Conservation (phyloP, 768 basidiomycete genomes). For the Imleria badia region DNA sequence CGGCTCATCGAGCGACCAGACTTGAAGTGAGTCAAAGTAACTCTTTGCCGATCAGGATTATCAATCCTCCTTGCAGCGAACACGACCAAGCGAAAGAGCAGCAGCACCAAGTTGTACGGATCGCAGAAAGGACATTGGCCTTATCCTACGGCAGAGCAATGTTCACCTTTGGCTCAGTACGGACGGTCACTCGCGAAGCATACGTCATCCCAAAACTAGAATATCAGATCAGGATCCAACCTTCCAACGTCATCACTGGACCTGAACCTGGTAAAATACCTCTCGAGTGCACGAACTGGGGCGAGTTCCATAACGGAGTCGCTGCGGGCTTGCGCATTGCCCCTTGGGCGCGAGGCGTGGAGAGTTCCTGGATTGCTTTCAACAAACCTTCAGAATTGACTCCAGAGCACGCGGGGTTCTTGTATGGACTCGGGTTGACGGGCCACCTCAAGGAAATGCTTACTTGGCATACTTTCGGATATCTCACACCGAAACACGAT, state of each 20-base stretch:
- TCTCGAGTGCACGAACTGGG: conserved; percentile 78
- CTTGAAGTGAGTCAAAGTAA: conserved; percentile 50
- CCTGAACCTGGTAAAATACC: conserved; percentile 75
- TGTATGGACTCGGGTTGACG: conserved; percentile 87
- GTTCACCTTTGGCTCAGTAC: conserved; percentile 86
- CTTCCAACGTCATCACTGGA: conserved; percentile 60
- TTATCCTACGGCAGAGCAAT: conserved; percentile 88
- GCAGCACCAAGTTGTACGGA: conserved; percentile 73
- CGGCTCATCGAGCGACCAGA: conserved; percentile 66
- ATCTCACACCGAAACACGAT: conserved; percentile 95
- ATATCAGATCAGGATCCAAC: conserved; percentile 70
- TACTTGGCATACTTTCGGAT: conserved; percentile 94
- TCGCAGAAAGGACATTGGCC: conserved; percentile 87
- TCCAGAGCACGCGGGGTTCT: conserved; percentile 94
- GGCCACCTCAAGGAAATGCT: conserved; percentile 89
- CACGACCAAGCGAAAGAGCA: conserved; percentile 86
- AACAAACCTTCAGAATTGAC: conserved; percentile 90
- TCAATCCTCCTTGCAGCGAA: conserved; percentile 53
- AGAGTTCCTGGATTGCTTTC: conserved; percentile 95
- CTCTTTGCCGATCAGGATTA: neutral
- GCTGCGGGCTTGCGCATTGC: conserved; percentile 87
- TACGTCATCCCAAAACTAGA: conserved; percentile 81
- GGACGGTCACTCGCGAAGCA: conserved; percentile 72
- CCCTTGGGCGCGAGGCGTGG: conserved; percentile 69
- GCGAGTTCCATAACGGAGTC: conserved; percentile 98